These are phyloP conservation scores for Candida mattraensis DNA, from an alignment of 805 yeast genomes.

Conservation along the genomic window DNA sequence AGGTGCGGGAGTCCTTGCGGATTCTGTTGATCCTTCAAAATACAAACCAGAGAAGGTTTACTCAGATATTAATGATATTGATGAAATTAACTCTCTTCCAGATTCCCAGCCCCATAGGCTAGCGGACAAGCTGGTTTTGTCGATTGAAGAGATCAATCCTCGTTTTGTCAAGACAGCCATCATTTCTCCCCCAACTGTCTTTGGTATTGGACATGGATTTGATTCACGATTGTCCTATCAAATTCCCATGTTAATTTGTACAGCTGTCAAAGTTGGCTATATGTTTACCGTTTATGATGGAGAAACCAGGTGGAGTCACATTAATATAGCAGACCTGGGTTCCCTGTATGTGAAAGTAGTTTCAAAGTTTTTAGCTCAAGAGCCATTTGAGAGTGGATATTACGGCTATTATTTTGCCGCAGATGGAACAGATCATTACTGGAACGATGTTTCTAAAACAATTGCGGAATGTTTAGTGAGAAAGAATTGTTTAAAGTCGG, in stretches of 20 bases:
- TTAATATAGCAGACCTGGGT: slow-evolving; percentile 38
- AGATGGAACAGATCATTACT: slow-evolving; percentile 28
- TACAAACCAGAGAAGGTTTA: slow-evolving; percentile 43
- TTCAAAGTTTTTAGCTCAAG: slow-evolving; percentile 23
- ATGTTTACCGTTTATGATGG: slow-evolving; percentile 34
- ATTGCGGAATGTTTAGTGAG: neutral
- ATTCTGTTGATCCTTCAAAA: slow-evolving; percentile 49
- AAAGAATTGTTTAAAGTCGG: neutral
- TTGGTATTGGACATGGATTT: slow-evolving; percentile 35
- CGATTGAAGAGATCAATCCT: slow-evolving; percentile 33
- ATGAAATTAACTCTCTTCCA: slow-evolving; percentile 29
- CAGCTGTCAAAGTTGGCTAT: slow-evolving; percentile 21
- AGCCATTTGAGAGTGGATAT: slow-evolving; percentile 29
- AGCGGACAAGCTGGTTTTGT: slow-evolving; percentile 33
- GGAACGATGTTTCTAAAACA: slow-evolving; percentile 24
- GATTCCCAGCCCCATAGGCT: slow-evolving; percentile 34
- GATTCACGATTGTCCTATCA: slow-evolving; percentile 32
- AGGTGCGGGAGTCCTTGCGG: slow-evolving; percentile 40
- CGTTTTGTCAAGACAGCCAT: slow-evolving; percentile 30
- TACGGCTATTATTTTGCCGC: slow-evolving; percentile 40
- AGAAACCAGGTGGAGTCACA: slow-evolving; percentile 35
- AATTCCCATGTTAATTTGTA: slow-evolving; percentile 29
- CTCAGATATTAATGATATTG: slow-evolving; percentile 37
- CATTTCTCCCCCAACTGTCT: slow-evolving; percentile 37
- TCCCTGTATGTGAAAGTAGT: slow-evolving; percentile 31